Evolutionary conservation across 148 eudicot genomes (phyloP), one percentile per base, ranked within the genome.

Genomic region (Vaccinium macrocarpon): DNA sequence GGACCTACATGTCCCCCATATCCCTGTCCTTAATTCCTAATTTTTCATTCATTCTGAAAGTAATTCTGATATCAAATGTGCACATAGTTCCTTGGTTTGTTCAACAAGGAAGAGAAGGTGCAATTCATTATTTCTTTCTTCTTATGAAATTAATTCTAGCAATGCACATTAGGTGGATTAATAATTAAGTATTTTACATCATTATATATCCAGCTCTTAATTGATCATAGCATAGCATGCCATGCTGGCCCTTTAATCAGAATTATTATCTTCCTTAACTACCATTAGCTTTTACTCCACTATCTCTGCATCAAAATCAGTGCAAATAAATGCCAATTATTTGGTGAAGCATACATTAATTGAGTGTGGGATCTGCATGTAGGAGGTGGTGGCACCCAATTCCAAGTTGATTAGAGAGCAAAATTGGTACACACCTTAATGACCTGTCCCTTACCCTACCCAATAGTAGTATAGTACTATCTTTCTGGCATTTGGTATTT

Each of bases 261-360:
- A 59, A 79, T 80, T 61, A 80, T 80, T 59, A 61, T 12, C 72
- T 25, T 66, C 35, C 72, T 21, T 42, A 74, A 74, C 51, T 19
- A 38, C 12, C 50, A 74, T 35, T 42, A 19, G 21, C 23, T 74
- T 74, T 73, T 42, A 42, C 29, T 5, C 55, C 14, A 9, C 32
- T 51, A 15, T 50, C 5, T 51, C 71, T 72, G 78, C 84, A 82
- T 82, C 10, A 82, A 52, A 82, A 72, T 82, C 84, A 82, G 66
- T 52, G 78, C 70, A 71, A 71, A 51, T 51, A 61, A 82, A 21
- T 82, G 78, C 50, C 19, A 18, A 53, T 72, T n/a, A 53, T 71
- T 25, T 82, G 19, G 68, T 51, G 15, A 8, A 8, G 0, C 7
- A 50, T 12, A 18, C 9, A n/a, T 2, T 25, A 23, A 68, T 79